Percentiles rank a stretch among this genome's conserved stretches.
These are phyloP conservation scores for Fulvia fulva DNA, from an alignment of 2,329 filamentous ascomycete genomes.

Conservation along the genomic window DNA sequence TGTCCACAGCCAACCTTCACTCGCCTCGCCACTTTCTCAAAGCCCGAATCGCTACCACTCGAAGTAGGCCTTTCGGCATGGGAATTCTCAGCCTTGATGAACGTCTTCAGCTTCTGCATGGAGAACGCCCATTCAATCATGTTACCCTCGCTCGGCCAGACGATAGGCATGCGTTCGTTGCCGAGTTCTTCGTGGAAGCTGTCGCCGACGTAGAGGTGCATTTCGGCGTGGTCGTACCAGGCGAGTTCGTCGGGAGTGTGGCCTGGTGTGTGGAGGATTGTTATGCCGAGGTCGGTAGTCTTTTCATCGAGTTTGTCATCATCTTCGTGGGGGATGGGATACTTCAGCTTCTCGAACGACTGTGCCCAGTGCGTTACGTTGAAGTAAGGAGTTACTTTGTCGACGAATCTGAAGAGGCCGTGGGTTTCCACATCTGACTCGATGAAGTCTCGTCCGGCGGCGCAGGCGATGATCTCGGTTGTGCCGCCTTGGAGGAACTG, in stretches of 20 bases:
- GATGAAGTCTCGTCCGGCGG: slow-evolving; percentile 39
- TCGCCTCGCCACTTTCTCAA: slow-evolving; percentile 20
- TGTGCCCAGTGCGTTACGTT: slow-evolving; percentile 40
- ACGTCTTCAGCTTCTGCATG: slow-evolving; percentile 35
- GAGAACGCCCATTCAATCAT: slow-evolving; percentile 38
- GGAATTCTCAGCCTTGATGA: slow-evolving; percentile 34
- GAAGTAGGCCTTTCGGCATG: slow-evolving; percentile 2
- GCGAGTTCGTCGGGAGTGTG: slow-evolving; percentile 47
- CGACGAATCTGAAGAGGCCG: slow-evolving; percentile 41
- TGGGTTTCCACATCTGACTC: slow-evolving; percentile 37
- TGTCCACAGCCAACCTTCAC: slow-evolving; percentile 35
- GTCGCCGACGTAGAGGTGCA: slow-evolving; percentile 46
- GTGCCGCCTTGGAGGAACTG: slow-evolving; percentile 32
- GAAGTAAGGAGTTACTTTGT: slow-evolving; percentile 39
- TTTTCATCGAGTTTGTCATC: background rate
- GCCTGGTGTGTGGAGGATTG: slow-evolving; percentile 45
- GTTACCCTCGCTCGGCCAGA: slow-evolving; percentile 38
- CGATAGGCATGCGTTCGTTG: slow-evolving; percentile 36
- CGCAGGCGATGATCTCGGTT: slow-evolving; percentile 35
- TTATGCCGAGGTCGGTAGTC: slow-evolving; percentile 33
- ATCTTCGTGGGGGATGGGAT: slow-evolving; percentile 12
- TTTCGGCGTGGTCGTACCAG: slow-evolving; percentile 44
- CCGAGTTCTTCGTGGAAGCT: slow-evolving; percentile 40
- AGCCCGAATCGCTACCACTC: slow-evolving; percentile 20
- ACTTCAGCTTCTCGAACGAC: slow-evolving; percentile 35